phyloP scores from a whole-genome alignment of 768 basidiomycete species.

The Tulasnella sp. region DNA sequence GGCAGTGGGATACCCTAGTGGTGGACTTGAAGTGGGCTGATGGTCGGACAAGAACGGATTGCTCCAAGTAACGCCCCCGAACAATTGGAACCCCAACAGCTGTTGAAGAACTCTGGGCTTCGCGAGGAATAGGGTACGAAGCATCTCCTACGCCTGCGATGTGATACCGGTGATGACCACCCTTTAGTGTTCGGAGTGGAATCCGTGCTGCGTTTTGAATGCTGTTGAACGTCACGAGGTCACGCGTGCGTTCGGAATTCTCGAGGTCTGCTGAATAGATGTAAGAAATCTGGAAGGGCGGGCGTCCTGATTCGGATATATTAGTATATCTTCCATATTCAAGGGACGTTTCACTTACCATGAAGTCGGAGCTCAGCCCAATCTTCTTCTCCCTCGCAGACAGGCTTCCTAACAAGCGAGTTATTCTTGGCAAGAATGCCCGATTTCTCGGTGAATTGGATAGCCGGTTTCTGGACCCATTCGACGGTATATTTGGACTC shows the following conservation, averaged over 20 bases:
- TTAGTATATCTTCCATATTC: neutral
- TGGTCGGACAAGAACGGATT: constrained; percentile 70
- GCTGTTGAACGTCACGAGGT: constrained; percentile 71
- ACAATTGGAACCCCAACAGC: constrained; percentile 18
- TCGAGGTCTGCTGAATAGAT: neutral
- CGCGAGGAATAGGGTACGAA: constrained; percentile 51
- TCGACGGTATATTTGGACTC: constrained; percentile 57
- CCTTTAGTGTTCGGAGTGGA: constrained; percentile 61
- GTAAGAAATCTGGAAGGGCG: constrained; percentile 70
- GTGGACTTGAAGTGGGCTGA: constrained; percentile 62
- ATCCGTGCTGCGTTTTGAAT: constrained; percentile 69
- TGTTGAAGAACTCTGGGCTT: neutral
- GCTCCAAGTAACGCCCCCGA: constrained; percentile 67
- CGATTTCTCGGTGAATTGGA: constrained; percentile 38
- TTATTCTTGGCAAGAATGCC: constrained; percentile 47
- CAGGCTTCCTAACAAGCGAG: constrained; percentile 57
- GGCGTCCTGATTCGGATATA: constrained; percentile 41
- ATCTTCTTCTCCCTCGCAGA: constrained; percentile 71
- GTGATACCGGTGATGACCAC: constrained; percentile 79
- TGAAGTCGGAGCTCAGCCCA: constrained; percentile 74
- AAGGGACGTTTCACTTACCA: constrained; percentile 32
- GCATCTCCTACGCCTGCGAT: constrained; percentile 80
- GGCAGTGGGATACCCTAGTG: constrained; percentile 57
- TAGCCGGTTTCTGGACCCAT: constrained; percentile 69
- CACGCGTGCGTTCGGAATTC: constrained; percentile 26